Conservation (phyloP, 2,329 filamentous ascomycete species). For the Helminthosporium solani region DNA sequence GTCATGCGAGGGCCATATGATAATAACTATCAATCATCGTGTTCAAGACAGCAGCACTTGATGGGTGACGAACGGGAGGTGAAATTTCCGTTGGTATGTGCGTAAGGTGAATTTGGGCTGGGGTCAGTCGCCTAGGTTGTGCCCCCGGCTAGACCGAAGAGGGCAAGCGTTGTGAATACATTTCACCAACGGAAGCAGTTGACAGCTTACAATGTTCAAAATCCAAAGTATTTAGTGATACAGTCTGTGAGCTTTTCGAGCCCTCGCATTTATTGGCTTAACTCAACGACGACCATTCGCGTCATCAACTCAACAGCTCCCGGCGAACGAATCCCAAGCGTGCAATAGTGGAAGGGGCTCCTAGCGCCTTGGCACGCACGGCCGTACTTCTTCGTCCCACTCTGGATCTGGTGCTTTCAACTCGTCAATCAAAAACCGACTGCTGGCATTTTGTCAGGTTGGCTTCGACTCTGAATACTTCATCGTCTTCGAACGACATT, state of each 20-base stretch:
- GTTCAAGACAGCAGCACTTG: neutral
- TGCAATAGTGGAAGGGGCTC: neutral
- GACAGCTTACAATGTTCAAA: neutral
- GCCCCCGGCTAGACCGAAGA: neutral
- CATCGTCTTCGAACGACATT: too few relatives aligned
- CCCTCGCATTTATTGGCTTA: neutral
- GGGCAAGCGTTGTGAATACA: conserved; percentile 1
- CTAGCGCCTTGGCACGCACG: conserved; percentile 5
- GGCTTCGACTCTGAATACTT: neutral
- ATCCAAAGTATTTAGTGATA: neutral
- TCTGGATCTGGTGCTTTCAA: neutral
- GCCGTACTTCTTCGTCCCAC: neutral
- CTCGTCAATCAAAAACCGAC: neutral
- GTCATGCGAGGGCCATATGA: too few relatives aligned
- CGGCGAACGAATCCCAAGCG: too few relatives aligned
- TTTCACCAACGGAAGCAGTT: neutral
- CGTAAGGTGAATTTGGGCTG: neutral
- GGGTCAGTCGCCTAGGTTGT: neutral
- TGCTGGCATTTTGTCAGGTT: neutral
- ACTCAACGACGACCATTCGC: neutral
- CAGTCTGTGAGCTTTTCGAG: too few relatives aligned
- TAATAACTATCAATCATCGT: too few relatives aligned
- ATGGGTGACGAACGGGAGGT: neutral
- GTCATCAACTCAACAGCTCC: neutral
- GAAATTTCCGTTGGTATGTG: neutral